phyloP scores from a whole-genome alignment of 768 basidiomycete species.

The Hygrophorus russula region DNA sequence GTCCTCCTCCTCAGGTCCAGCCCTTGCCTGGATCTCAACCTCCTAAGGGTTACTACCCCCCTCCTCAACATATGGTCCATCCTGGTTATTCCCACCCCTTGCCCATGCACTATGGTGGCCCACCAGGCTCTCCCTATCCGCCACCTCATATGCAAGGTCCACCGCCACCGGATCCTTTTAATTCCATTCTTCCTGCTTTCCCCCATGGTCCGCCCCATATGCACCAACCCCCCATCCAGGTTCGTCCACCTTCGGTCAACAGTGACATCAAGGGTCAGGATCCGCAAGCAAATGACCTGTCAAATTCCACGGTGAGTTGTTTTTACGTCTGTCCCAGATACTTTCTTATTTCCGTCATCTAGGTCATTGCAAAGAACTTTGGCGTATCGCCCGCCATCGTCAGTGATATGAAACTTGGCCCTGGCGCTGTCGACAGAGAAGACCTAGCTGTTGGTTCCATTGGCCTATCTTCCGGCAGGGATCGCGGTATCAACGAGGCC shows the following conservation, averaged over 20 bases:
- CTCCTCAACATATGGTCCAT: constrained; percentile 29
- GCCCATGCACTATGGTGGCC: constrained; percentile 21
- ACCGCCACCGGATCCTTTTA: constrained; percentile 32
- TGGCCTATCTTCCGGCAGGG: constrained; percentile 60
- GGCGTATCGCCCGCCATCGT: constrained; percentile 68
- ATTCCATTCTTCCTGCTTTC: constrained; percentile 50
- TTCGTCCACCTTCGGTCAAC: constrained; percentile 8
- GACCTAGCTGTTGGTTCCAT: constrained; percentile 70
- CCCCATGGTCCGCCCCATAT: constrained; percentile 29
- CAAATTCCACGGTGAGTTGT: constrained; percentile 43
- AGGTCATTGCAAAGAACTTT: constrained; percentile 69
- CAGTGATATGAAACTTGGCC: constrained; percentile 45
- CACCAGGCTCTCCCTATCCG: constrained; percentile 24
- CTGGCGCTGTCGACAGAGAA: constrained; percentile 42
- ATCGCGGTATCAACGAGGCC: constrained; percentile 41
- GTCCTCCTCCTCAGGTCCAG: constrained; percentile 13
- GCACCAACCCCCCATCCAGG: constrained; percentile 9
- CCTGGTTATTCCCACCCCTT: constrained; percentile 29
- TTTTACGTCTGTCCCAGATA: background rate
- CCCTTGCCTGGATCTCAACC: too few species aligned
- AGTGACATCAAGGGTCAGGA: constrained; percentile 61
- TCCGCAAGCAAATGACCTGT: constrained; percentile 72
- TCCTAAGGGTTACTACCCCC: constrained; percentile 21
- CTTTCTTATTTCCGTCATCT: constrained; percentile 1
- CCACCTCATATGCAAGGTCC: constrained; percentile 23